Conservation (phyloP, 805 yeast genomes). For the Tetrapisispora arboricola region DNA sequence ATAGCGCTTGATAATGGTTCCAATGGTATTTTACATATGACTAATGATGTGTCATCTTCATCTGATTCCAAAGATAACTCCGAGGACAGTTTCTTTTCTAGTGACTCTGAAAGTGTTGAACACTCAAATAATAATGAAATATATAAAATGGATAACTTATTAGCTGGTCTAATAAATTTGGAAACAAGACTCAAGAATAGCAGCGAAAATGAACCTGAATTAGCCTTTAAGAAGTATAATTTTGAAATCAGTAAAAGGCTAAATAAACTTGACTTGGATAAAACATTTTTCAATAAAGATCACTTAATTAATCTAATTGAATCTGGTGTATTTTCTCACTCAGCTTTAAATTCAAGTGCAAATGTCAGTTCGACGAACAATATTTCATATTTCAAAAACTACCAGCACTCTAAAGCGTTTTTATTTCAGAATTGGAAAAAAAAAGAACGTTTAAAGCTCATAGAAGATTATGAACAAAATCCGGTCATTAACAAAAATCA, state of each 20-base stretch:
- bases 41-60: neutral
- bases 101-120: neutral
- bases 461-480: neutral
- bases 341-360: constrained; percentile 10
- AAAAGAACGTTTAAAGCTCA: neutral
- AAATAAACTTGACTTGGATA: constrained; percentile 4
- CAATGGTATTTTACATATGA: neutral
- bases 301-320: constrained; percentile 11
- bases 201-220: neutral
- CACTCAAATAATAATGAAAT: neutral
- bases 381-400: constrained; percentile 21
- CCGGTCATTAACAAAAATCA: neutral
- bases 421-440: constrained; percentile 9
- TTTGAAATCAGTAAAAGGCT: neutral
- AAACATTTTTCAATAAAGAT: constrained; percentile 4
- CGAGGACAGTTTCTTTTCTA: neutral
- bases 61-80: neutral
- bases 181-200: neutral
- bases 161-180: neutral
- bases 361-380: constrained; percentile 22
- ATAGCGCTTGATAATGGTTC: neutral
- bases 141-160: neutral
- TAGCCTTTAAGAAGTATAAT: constrained; percentile 1
- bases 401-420: constrained; percentile 17
- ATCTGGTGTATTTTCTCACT: constrained; percentile 16